Percentiles rank a stretch among this genome's conserved stretches.
phyloP scores from a whole-genome alignment of 1,139 yeast species.

The Zhuliangozyma parablackwelliae region DNA sequence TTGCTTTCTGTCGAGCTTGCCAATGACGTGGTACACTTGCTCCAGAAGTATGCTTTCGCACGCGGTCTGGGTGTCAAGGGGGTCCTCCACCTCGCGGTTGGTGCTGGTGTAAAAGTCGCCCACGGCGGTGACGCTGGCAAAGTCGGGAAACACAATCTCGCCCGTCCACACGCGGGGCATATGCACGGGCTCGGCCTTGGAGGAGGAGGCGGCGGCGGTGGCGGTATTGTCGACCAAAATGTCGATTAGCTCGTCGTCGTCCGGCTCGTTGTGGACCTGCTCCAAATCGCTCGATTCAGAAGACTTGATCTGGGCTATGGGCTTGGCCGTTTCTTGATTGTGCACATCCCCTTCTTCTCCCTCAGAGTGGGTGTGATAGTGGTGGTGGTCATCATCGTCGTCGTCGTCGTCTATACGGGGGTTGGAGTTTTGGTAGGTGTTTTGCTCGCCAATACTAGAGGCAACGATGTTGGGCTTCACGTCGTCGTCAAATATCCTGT shows the following conservation, averaged over 20 bases:
- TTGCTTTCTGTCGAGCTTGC: slow-evolving; percentile 49
- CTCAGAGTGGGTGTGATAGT: slow-evolving; percentile 6
- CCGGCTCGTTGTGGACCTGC: slow-evolving; percentile 6
- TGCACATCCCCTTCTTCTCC: not conserved
- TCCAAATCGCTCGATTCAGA: slow-evolving; percentile 13
- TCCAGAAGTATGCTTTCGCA: slow-evolving; percentile 27
- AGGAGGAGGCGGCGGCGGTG: not conserved
- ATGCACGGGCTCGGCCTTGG: slow-evolving; percentile 3
- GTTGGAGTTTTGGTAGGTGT: slow-evolving; percentile 11
- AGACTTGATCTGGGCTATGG: slow-evolving; percentile 2
- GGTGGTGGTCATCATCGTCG: slow-evolving; percentile 13
- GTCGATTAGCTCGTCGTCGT: slow-evolving; percentile 20
- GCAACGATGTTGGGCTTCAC: slow-evolving; percentile 6
- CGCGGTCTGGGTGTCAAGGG: slow-evolving; percentile 22
- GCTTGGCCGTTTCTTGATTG: not conserved
- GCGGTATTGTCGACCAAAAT: slow-evolving; percentile 11
- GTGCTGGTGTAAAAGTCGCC: slow-evolving; percentile 42
- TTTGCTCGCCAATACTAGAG: slow-evolving; percentile 9
- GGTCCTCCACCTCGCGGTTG: slow-evolving; percentile 4
- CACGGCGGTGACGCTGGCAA: slow-evolving; percentile 44
- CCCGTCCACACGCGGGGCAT: slow-evolving; percentile 49
- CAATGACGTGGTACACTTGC: slow-evolving; percentile 49
- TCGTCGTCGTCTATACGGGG: slow-evolving; percentile 11
- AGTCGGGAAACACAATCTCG: slow-evolving; percentile 49
- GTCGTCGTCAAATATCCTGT: slow-evolving; percentile 26